These are phyloP conservation scores for Lindgomyces ingoldianus DNA, from an alignment of 495 filamentous ascomycete species.

Conservation along the genomic window DNA sequence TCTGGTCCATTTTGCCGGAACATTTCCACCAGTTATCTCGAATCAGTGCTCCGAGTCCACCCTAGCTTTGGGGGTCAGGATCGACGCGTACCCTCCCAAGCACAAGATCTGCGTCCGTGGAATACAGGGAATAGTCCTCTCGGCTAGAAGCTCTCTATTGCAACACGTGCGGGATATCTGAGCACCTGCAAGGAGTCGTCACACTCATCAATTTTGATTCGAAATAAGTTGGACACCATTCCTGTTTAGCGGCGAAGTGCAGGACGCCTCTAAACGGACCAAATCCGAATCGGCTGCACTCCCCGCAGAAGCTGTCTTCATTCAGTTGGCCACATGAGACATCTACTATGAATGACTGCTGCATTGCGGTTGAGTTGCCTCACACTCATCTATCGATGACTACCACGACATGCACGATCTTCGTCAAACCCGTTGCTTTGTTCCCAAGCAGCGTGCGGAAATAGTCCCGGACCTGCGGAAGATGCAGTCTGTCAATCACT, in stretches of 20 bases:
- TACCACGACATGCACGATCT: too few relatives aligned
- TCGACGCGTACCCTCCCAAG: constrained; percentile 18
- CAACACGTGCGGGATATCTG: constrained; percentile 11
- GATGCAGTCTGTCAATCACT: not conserved
- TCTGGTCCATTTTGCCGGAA: constrained; percentile 26
- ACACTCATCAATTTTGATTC: constrained; percentile 29
- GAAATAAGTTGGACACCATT: constrained; percentile 14
- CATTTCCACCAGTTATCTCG: constrained; percentile 28
- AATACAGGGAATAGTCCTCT: not conserved
- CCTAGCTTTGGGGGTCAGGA: constrained; percentile 6
- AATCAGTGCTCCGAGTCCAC: not conserved
- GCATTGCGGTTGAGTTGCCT: too few relatives aligned
- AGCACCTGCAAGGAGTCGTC: constrained; percentile 24
- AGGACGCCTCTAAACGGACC: not conserved
- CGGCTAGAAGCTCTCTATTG: constrained; percentile 19
- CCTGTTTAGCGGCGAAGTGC: not conserved
- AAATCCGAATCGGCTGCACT: too few relatives aligned
- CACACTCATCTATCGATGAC: too few relatives aligned
- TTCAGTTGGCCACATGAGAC: too few relatives aligned
- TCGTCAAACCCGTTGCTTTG: not conserved
- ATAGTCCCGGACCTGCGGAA: not conserved
- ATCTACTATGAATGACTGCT: too few relatives aligned
- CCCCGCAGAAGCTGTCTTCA: too few relatives aligned
- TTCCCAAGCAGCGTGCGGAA: not conserved
- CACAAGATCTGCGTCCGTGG: constrained; percentile 15